Conservation (phyloP, 2,329 filamentous ascomycete genomes). For the Sarocladiaceae sp. region DNA sequence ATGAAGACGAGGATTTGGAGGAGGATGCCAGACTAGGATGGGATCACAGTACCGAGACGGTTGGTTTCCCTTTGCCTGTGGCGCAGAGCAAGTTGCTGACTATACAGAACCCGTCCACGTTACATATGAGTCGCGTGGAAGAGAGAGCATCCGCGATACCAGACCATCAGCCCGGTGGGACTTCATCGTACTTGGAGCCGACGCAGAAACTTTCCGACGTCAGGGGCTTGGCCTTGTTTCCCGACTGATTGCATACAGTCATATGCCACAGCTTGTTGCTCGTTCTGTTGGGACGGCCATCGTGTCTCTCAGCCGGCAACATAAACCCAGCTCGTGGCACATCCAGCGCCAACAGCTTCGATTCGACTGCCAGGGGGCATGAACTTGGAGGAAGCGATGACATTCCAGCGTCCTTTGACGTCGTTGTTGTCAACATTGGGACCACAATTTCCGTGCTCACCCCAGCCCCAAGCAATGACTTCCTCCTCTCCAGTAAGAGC, state of each 20-base stretch:
- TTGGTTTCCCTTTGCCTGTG: conserved; percentile 28
- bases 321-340: conserved; percentile 79
- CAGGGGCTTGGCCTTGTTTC: conserved; percentile 37
- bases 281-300: background rate
- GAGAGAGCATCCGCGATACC: conserved; percentile 16
- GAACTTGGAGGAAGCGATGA: conserved; percentile 53
- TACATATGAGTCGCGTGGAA: conserved; percentile 36
- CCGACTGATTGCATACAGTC: conserved; percentile 22
- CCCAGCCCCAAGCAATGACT: conserved; percentile 89
- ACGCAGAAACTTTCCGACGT: conserved; percentile 70
- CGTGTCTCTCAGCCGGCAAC: conserved; percentile 22
- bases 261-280: background rate
- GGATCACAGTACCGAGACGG: conserved; percentile 62
- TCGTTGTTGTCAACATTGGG: conserved; percentile 56
- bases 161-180: conserved; percentile 18
- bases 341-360: conserved; percentile 68
- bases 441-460: conserved; percentile 95
- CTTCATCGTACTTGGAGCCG: conserved; percentile 48
- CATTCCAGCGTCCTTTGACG: conserved; percentile 63
- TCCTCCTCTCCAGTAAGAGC: conserved; percentile 59
- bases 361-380: conserved; percentile 47
- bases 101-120: conserved; percentile 34
- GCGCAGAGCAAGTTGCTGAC: conserved; percentile 19
- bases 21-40: conserved; percentile 61
- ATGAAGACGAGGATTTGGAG: conserved; percentile 55